Base-by-base conservation (phyloP, 192 early-diverging fungal species). In the Backusella tarrabulga region DNA sequence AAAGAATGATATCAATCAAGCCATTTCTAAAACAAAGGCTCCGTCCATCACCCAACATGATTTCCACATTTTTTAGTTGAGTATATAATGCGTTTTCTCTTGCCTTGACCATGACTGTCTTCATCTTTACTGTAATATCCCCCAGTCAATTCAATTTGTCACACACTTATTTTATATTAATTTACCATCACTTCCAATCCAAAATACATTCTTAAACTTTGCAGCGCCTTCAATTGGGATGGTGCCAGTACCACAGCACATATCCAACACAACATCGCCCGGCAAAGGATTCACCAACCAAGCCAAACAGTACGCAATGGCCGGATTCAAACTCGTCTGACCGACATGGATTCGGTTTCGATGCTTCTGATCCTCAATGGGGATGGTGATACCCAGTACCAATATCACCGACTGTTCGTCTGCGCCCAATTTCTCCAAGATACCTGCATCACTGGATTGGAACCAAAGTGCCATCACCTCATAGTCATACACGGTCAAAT, bases 221-320 rank as follows among this genome's bases (percentile, higher is more conserved):
- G 72, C 41, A 26, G 86, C 84, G 0, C 86, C 77, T 79, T 79
- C 77, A 79, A 79, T 73, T 19, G 77, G 77, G 19, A 79, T 74
- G 19, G 77, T 79, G 1, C 44, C 75, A 8, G 83, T 82, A 4
- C 86, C 86, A 14, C 83, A 80, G 68, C 86, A 87, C 34, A 79
- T 70, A 68, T 87, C 86, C 12, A 87, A 32, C 1, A 87, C 79
- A 52, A 87, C 23, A 36, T 87, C 76, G 0, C 84, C 84, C 23
- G 84, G 77, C 76, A 74, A 66, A 29, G 84, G 82, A 35, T 76
- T 60, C 1, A 72, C 81, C 41, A 87, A 32, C 3, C 73, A 56
- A 21, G 78, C 40, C 7, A 87, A 72, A 19, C 77, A 81, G 72
- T 82, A 82, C 1, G 86, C 84, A 73, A 84, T 85, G 21, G 81